phyloP scores from a whole-genome alignment of 2,329 filamentous ascomycete species.

The Macrophomina phaseolina region DNA sequence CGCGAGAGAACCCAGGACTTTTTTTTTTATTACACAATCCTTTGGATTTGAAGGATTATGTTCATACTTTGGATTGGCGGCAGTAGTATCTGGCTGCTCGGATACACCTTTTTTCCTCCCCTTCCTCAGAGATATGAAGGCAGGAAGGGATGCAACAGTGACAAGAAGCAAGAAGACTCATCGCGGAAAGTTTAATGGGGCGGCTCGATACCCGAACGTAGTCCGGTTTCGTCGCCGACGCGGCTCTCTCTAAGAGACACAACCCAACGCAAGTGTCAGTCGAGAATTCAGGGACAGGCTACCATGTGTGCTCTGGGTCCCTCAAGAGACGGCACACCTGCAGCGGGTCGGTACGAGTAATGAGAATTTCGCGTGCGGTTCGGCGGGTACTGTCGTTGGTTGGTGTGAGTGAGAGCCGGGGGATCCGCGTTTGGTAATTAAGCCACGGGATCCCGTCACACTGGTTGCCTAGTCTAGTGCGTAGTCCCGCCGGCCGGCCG shows the following conservation, averaged over 20 bases:
- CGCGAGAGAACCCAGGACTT: too few relatives aligned
- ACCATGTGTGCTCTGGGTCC: too few relatives aligned
- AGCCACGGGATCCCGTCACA: neutral
- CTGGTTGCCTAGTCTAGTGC: neutral
- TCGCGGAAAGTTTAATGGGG: conserved; percentile 7
- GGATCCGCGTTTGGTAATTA: neutral
- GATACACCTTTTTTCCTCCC: too few relatives aligned
- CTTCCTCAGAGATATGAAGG: too few relatives aligned
- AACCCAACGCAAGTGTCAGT: neutral
- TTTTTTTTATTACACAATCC: too few relatives aligned
- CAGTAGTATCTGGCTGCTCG: too few relatives aligned
- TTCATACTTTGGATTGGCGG: too few relatives aligned
- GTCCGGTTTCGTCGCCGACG: neutral
- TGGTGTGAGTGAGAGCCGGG: neutral
- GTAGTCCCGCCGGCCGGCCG: neutral
- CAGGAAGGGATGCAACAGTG: too few relatives aligned
- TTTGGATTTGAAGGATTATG: too few relatives aligned
- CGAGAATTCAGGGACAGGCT: neutral
- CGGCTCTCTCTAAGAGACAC: neutral
- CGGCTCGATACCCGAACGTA: conserved; percentile 18
- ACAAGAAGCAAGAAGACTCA: neutral
- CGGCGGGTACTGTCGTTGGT: neutral
- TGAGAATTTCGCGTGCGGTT: neutral
- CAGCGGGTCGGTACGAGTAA: conserved; percentile 20
- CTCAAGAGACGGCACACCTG: conserved; percentile 1